Evolutionary conservation across 768 basidiomycete species (phyloP), one percentile per base, ranked within the genome.

Genomic region (Cystofilobasidium ferigula): DNA sequence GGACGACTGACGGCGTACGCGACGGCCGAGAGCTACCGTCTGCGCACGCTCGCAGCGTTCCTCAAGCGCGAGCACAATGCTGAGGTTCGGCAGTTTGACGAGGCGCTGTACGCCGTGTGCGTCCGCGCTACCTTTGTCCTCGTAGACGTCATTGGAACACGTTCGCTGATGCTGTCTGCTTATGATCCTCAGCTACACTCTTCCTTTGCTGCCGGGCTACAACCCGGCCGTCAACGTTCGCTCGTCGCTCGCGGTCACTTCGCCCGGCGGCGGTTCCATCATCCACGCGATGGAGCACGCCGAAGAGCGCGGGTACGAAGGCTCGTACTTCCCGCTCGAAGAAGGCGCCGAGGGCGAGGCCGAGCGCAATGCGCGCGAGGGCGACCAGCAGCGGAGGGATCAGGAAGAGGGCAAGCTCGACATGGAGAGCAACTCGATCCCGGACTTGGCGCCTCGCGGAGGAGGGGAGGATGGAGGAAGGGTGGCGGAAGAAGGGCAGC

Each of bases 1-100:
- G 85, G 84, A 66, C 81, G 91, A 35, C 82, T 94, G 62, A 91
- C 92, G 0, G 90, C 89, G 3, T 97, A 93, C 74, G 63, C 87
- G 69, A 80, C 91, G 8, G 88, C 88, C 9, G 90, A 93, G 70
- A 82, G 82, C 9, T 85, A 93, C 75, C 84, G 85, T 73, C 86
- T 88, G 82, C 92, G 89, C 74, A 67, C 58, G 0, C 77, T 95
- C 26, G 84, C 86, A 14, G 84, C 85, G 2, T 94, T 92, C 72
- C 73, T 95, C 73, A 94, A 93, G 76, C 80, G 93, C 60, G 93
- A 97, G 73, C 93, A 97, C 74, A 94, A 92, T 62, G 91, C 93
- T 14, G 75, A 75, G 2, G 75, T 80, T 78, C 80, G 93, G 67
- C 82, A 89, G 0, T 97, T 89, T 70, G 93, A 95, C 74, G 93